Base-by-base conservation (phyloP, 148 eudicot species). In the Euryodendron excelsum region DNA sequence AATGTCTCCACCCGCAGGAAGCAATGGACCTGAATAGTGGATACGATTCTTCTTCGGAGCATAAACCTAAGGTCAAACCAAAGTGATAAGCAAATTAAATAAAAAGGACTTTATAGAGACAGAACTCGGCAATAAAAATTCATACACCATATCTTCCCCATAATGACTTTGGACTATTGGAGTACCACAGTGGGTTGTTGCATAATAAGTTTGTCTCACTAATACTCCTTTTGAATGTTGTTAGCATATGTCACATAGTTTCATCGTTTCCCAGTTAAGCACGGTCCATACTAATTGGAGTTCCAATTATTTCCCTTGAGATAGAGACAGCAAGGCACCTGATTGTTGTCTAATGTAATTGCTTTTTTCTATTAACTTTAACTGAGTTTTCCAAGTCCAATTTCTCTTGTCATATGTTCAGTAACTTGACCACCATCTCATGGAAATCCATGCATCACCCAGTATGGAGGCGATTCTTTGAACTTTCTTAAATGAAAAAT, bases 1-100 rank as follows among this genome's bases (percentile, higher is more conserved):
- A 23, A 89, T 85, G 78, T 85, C 87, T 48, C 88, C 89, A 34
- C 87, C 86, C 5, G 81, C 80, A 83, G 88, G 87, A 55, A 91
- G 59, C 83, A 91, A 85, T 63, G 94, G 94, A 48, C 94, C 94
- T 0, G 94, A 91, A 72, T 87, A 89, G 82, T 91, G 89, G 56
- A 87, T 87, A 75, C 89, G 78, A 20, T 83, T 77, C 82, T 84
- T 86, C 84, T 81, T 82, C 23, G 81, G 74, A 77, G 74, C 77
- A 78, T 79, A 73, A 37, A 76, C 89, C 92, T 88, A 59, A 23
- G 45, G 18, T 55, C 39, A 37, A 39, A 79, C n/a, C 77, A 83
- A 56, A 75, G 1, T 25, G 23, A 20, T 36, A 39, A 13, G 21
- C 58, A 31, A 7, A 27, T 36, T 60, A 74, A n/a, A 1, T 21